Conservation (phyloP, 2,329 filamentous ascomycete species). For the Fusarium sp. region DNA sequence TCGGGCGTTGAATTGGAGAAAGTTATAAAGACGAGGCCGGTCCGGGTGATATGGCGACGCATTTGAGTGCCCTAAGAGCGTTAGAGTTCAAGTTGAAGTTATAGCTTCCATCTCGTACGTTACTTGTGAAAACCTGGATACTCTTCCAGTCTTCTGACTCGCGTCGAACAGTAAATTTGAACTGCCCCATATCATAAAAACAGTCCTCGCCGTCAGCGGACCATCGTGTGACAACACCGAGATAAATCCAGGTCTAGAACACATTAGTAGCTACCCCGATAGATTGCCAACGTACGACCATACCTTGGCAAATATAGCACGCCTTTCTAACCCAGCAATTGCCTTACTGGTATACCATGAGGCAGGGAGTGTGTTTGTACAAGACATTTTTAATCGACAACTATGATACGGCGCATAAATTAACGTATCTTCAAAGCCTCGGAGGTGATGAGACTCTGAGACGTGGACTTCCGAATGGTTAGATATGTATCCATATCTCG, state of each 20-base stretch:
- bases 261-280: neutral
- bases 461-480: neutral
- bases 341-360: neutral
- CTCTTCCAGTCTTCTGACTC: neutral
- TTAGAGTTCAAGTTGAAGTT: neutral
- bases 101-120: neutral
- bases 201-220: neutral
- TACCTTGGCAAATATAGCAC: neutral
- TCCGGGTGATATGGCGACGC: neutral
- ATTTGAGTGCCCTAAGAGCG: neutral
- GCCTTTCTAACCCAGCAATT: neutral
- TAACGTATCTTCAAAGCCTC: neutral
- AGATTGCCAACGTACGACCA: neutral
- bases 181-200: neutral
- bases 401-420: neutral
- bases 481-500: neutral
- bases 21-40: neutral
- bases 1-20: neutral
- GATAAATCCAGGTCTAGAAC: neutral
- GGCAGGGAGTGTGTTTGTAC: neutral
- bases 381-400: neutral
- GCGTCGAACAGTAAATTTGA: neutral
- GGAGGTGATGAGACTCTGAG: neutral
- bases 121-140: neutral
- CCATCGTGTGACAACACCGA: neutral